A percentile compares a stretch with the other conserved stretches of the same genome.
These are phyloP conservation scores for Beta corolliflora DNA, from an alignment of 179 eudicot genomes.

Conservation along the genomic window DNA sequence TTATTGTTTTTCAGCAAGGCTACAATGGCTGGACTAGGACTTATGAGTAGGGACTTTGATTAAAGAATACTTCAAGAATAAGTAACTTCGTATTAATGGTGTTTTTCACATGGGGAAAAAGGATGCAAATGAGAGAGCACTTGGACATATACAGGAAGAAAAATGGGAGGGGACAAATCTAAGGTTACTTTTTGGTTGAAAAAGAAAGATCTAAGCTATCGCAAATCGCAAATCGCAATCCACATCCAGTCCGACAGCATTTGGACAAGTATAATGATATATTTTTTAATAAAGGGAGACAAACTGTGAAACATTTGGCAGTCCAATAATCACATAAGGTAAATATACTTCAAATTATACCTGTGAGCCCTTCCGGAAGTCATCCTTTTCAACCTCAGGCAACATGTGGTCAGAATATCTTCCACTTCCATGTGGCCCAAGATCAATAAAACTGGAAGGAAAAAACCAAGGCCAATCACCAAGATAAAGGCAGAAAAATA, in stretches of 20 bases:
- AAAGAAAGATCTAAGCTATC: background rate
- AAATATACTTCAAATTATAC: slow-evolving; percentile 22
- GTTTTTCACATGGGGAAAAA: background rate
- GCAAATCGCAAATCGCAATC: no score
- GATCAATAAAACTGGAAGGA: slow-evolving; percentile 49
- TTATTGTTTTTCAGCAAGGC: background rate
- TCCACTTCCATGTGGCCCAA: slow-evolving; percentile 58
- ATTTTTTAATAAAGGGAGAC: background rate
- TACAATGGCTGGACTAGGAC: background rate
- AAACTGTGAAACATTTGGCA: background rate
- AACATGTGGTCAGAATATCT: slow-evolving; percentile 55
- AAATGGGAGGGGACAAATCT: no score
- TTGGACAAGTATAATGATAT: background rate
- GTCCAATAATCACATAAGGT: background rate
- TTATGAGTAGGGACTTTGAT: background rate
- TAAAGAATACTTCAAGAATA: background rate
- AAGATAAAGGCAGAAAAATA: background rate
- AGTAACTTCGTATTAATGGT: background rate
- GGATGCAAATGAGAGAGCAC: background rate
- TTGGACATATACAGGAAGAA: background rate
- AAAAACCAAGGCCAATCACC: slow-evolving; percentile 4
- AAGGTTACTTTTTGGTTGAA: no score
- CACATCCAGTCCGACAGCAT: background rate
- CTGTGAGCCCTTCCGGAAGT: slow-evolving; percentile 60
- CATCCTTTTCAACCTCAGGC: slow-evolving; percentile 50